phyloP scores from a whole-genome alignment of 148 eudicot species.

The Chenopodium album region DNA sequence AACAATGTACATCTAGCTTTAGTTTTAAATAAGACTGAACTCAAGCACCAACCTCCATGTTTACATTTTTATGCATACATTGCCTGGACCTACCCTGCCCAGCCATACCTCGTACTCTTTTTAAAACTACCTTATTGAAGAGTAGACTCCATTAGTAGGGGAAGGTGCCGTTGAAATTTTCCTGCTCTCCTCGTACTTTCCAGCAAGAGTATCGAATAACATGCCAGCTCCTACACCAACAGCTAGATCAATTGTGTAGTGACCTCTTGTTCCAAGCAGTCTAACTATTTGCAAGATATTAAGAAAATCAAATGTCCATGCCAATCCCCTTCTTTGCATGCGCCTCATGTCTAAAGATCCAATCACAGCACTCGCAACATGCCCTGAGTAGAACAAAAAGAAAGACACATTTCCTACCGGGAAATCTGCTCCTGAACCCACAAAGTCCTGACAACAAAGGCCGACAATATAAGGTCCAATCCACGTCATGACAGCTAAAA shows the following conservation, averaged over 20 bases:
- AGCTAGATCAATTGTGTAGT: slow-evolving; percentile 92
- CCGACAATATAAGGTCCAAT: not conserved
- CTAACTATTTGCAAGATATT: slow-evolving; percentile 69
- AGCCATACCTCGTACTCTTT: not conserved
- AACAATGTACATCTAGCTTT: slow-evolving; percentile 13
- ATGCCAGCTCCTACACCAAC: slow-evolving; percentile 95
- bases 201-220: slow-evolving; percentile 77
- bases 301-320: slow-evolving; percentile 61
- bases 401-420: slow-evolving; percentile 97
- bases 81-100: not conserved
- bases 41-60: slow-evolving; percentile 10
- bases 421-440: slow-evolving; percentile 94
- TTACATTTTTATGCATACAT: slow-evolving; percentile 3
- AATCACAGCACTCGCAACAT: slow-evolving; percentile 87
- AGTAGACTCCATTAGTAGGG: not conserved
- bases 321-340: slow-evolving; percentile 68
- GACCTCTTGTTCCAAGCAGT: slow-evolving; percentile 85
- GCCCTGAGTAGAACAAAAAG: slow-evolving; percentile 93
- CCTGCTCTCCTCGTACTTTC: slow-evolving; percentile 63
- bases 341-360: slow-evolving; percentile 95
- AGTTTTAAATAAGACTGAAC: not conserved
- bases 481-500: not conserved
- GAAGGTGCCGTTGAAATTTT: slow-evolving; percentile 24
- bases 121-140: slow-evolving; percentile 18
- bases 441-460: slow-evolving; percentile 55